Base-by-base conservation (phyloP, 169 alveolate species). In the Plasmodium cynomolgi region DNA sequence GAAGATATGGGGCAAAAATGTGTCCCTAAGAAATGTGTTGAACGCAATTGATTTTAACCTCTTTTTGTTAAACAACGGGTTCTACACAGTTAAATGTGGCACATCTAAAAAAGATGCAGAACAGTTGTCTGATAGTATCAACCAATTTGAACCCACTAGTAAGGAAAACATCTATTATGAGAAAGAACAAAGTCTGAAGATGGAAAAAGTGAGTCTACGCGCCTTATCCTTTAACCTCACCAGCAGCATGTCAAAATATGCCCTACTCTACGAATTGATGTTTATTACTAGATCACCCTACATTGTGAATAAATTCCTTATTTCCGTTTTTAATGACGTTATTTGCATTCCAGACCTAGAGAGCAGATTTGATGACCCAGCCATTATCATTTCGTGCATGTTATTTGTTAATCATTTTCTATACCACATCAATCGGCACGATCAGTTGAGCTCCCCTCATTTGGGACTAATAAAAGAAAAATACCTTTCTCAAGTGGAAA, bases 311-410 rank as follows among this genome's bases (percentile, higher is more conserved):
- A 88, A 88, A 34, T 88, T 88, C 47, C 80, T 88, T 8, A 58
- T 79, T 56, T 88, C 94, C n/a, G 94, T 88, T 79, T 88, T 88
- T 41, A 88, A 88, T 88, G 94, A 88, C 13, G 82, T 80, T 9
- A 8, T 88, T 31, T 88, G 94, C 62, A 88, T 88, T 20, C 94
- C 94, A 79, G 68, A 88, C 41, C 15, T 88, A 79, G 75, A 39
- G 9, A 29, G 81, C 34, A 79, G 81, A 33, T 88, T 79, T 62
- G 73, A 77, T 31, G 94, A 88, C 81, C 23, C 54, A 9, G 83
- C 47, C 47, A 88, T 88, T 88, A 82, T 88, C 33, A 79, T 88
- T 17, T 88, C 94, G 5, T 88, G 94, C 26, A 79, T 88, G 31
- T 29, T 88, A 79, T 88, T 88, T 79, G 94, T 88, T 58, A 88